A percentile compares a stretch with the other conserved stretches of the same genome.
Conservation (phyloP, 176 grass and related monocot species). For the Aegilops bicornis region DNA sequence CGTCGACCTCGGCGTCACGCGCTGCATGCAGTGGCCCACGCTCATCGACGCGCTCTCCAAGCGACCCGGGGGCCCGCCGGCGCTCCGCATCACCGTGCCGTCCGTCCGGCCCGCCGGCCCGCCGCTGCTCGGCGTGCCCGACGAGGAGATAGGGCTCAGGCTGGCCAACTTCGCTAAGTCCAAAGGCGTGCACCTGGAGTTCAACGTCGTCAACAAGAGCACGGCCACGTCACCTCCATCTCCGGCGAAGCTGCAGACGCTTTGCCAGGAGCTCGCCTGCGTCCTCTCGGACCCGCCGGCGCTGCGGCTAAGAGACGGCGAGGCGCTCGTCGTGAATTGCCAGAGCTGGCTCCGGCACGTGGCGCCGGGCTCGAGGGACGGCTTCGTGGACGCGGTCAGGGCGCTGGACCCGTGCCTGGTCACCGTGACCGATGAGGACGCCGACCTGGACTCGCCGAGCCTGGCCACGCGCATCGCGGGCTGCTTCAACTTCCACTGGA, state of each 20-base stretch:
- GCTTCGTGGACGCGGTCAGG: conserved; percentile 48
- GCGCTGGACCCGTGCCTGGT: conserved; percentile 61
- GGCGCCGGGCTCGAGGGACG: conserved; percentile 31
- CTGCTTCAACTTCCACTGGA: conserved; percentile 91
- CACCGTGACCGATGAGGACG: conserved; percentile 87
- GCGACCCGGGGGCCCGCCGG: conserved; percentile 56
- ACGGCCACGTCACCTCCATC: conserved; percentile 22
- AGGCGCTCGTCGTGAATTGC: conserved; percentile 82
- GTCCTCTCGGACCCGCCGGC: conserved; percentile 27
- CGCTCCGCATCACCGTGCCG: conserved; percentile 68
- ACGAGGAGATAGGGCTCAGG: conserved; percentile 65
- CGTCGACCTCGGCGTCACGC: conserved; percentile 74
- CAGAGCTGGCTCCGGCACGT: conserved; percentile 82
- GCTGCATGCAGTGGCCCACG: conserved; percentile 98
- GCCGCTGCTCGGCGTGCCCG: conserved; percentile 52
- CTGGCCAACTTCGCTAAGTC: conserved; percentile 76
- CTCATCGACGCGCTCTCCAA: conserved; percentile 78
- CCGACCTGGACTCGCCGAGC: conserved; percentile 72
- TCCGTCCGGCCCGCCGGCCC: conserved; percentile 23
- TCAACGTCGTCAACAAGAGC: conserved; percentile 45
- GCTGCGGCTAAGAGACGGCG: conserved; percentile 48
- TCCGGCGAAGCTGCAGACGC: conserved; percentile 28
- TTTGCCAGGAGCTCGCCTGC: conserved; percentile 43
- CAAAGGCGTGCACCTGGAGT: conserved; percentile 72
- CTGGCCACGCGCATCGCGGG: conserved; percentile 50